Percentiles rank a stretch among this genome's conserved stretches.
These are phyloP conservation scores for Cyclanthera cordifolia DNA, from an alignment of 306 rosid genomes.

Conservation along the genomic window DNA sequence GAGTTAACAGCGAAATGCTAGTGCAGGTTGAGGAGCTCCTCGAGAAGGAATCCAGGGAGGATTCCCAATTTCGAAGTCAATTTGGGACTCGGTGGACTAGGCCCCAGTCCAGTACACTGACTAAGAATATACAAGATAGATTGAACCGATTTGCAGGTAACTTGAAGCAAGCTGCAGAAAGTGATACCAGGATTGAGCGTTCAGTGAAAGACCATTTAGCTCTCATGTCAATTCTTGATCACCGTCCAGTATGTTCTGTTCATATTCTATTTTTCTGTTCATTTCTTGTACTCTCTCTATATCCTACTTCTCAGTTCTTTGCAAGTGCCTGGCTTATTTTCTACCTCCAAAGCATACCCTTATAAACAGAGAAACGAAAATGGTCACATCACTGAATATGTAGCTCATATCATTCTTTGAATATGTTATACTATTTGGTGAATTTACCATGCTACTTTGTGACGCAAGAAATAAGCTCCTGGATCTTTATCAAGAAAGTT, in stretches of 20 bases:
- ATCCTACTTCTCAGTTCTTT: background rate
- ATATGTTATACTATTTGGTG: background rate
- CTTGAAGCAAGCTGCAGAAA: conserved; percentile 93
- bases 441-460: background rate
- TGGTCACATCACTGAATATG: background rate
- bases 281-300: background rate
- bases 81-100: conserved; percentile 96
- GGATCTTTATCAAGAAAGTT: background rate
- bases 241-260: conserved; percentile 55
- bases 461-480: background rate
- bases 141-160: conserved; percentile 83
- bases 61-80: conserved; percentile 81
- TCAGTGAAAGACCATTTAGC: conserved; percentile 73
- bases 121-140: conserved; percentile 92
- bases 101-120: conserved; percentile 89
- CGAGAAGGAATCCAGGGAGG: conserved; percentile 95
- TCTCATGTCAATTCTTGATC: conserved; percentile 79
- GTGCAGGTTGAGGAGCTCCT: conserved; percentile 81
- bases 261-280: conserved; percentile 5
- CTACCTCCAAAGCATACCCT: background rate
- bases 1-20: conserved; percentile 83
- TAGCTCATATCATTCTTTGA: background rate
- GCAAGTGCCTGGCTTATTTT: background rate
- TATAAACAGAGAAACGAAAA: background rate
- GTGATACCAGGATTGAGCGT: conserved; percentile 88